Base-by-base conservation (phyloP, 2,329 filamentous ascomycete genomes). In the Chaetomium globosum region DNA sequence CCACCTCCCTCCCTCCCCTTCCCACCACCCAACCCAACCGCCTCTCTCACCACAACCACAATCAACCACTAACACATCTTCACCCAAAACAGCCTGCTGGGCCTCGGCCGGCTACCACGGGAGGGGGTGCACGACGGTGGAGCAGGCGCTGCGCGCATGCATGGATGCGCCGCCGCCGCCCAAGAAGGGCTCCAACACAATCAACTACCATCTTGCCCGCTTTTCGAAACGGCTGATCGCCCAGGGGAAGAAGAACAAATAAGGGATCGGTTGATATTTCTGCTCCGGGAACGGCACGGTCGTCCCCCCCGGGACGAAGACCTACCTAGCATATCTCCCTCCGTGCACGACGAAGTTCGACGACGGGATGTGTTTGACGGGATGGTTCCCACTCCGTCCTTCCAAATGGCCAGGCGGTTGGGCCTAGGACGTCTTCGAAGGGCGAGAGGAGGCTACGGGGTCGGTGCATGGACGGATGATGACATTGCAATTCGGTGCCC, bases 191-290 rank as follows among this genome's bases (percentile, higher is more conserved):
- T 85, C 86, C 75, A 92, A 89, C 81, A 94, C 88, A 77, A 93
- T 98, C 85, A 98, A 98, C 80, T 93, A 93, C 82, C 93, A 97
- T 77, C 82, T 98, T 52, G 85, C 86, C 70, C 87, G 95, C 82
- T 96, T 82, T 85, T 89, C 80, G 84, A 89, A 74, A 84, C 87
- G 70, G 81, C 87, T 85, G 86, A 93, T 77, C n/a, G 79, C 72
- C 8, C 67, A 72, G 79, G 84, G 83, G 77, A 72, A 67, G 64
- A 70, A 72, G 55, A 69, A 72, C 52, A 69, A 71, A 61, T 67
- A 60, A 43, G 16, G 39, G 16, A 16, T 16, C 16, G 39, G 39
- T 43, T 43, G 16, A n/a, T 16, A 7, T 6, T 43, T 7, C 6
- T 43, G 39, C 39, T 39, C 36, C 2, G 36, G 12, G 36, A 63